A percentile compares a stretch with the other conserved stretches of the same genome.
These are phyloP conservation scores for Myriosclerotinia curreyana DNA, from an alignment of 2,329 filamentous ascomycete species.

Conservation along the genomic window DNA sequence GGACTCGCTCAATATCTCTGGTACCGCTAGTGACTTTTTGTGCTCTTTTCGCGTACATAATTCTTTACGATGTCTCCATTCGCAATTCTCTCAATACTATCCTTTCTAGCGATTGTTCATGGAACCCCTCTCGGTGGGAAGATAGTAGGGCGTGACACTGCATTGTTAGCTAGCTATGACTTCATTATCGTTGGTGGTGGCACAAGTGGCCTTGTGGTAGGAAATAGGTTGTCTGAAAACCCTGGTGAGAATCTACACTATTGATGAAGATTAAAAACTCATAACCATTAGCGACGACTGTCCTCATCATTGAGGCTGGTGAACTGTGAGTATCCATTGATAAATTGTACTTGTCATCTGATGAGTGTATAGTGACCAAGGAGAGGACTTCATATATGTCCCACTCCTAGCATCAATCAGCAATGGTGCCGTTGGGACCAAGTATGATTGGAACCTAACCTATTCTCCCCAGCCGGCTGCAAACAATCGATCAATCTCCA, in stretches of 20 bases:
- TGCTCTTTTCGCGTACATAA: background rate
- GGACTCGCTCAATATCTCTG: background rate
- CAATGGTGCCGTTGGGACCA: conserved; percentile 32
- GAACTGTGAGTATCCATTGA: conserved; percentile 14
- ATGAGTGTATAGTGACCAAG: conserved; percentile 10
- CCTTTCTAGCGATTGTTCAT: background rate
- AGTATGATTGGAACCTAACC: conserved; percentile 45
- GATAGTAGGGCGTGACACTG: conserved; percentile 4
- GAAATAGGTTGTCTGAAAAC: conserved; percentile 21
- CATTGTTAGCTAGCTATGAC: conserved; percentile 6
- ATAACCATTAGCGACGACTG: conserved; percentile 5
- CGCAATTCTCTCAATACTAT: background rate
- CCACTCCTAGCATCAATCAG: background rate
- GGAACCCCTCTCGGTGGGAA: conserved; percentile 4
- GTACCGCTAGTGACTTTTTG: background rate
- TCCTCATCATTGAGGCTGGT: conserved; percentile 20
- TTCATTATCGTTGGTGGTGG: conserved; percentile 19
- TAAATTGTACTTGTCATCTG: background rate
- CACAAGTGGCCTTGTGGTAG: conserved; percentile 15
- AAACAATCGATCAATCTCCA: conserved; percentile 27
- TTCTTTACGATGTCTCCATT: background rate
- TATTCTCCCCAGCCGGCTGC: conserved; percentile 41
- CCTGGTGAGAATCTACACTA: background rate
- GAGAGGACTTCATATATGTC: conserved; percentile 19
- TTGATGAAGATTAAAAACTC: background rate